Evolutionary conservation across 202 grass and related monocot species (phyloP).

Genomic region (Carex sylvatica): DNA sequence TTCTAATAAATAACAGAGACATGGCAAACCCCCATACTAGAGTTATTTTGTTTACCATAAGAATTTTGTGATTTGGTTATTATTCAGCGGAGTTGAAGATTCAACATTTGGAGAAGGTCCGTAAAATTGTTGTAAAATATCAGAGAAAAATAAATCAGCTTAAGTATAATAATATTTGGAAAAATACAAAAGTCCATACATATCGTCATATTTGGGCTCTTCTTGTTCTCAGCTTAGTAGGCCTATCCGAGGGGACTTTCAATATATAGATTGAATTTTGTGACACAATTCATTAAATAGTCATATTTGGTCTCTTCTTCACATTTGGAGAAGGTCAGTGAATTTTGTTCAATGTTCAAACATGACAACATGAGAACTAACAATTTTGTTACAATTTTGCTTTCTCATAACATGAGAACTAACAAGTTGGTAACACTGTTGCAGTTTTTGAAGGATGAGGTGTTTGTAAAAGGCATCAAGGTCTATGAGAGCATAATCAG

Average conservation of each 20-base stretch:
- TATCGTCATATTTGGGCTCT: not conserved
- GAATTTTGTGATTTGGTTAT: not conserved
- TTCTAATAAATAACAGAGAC: not conserved
- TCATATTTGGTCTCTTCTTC: no score
- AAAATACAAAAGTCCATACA: not conserved
- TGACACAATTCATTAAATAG: no score
- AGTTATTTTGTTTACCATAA: not conserved
- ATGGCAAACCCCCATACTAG: not conserved
- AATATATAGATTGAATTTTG: no score
- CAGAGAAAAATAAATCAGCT: not conserved
- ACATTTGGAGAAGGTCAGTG: no score
- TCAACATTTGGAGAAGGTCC: not conserved
- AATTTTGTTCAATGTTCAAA: no score
- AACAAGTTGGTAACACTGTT: not conserved
- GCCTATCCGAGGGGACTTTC: no score
- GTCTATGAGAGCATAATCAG: slow-evolving; percentile 77
- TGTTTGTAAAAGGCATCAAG: slow-evolving; percentile 81
- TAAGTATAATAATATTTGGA: not conserved
- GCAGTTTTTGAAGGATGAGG: slow-evolving; percentile 82
- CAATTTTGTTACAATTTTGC: no score
- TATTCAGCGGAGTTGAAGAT: not conserved
- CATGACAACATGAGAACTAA: not conserved
- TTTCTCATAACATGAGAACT: not conserved
- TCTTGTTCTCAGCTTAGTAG: not conserved
- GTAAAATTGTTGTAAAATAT: not conserved